Base-by-base conservation (phyloP, 176 grass and related monocot species). In the Cenchrus americanus region DNA sequence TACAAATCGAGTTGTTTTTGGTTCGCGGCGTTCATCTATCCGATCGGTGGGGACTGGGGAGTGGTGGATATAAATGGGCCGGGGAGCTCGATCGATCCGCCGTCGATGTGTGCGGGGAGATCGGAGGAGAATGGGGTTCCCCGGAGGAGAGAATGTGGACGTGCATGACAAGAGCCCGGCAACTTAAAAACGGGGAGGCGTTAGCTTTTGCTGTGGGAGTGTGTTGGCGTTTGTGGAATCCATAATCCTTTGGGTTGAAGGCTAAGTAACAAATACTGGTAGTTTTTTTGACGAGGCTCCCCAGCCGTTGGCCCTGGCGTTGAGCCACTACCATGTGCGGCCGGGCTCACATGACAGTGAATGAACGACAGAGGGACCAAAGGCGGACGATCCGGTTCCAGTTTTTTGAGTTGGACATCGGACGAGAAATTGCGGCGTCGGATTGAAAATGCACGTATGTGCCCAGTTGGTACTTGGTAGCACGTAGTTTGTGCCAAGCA, bases 231-330 rank as follows among this genome's bases (percentile, higher is more conserved):
- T 69, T 71, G 60, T 73, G 18, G 6, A 62, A 24, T 17, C 22
- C 60, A 2, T 69, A 73, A 87, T 75, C 61, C 94, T 97, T 97
- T 84, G 79, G 84, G 82, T 86, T 94, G 24, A 97, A 97, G 94
- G 73, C 87, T 86, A 94, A 88, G 91, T 78, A 61, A 91, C 21
- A 58, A 80, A 72, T 72, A 50, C 43, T 14, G 6, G 23, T 17
- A 51, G n/a, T 73, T 42, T 58, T 80, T 61, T 30, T 30, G 83
- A 91, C n/a, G n/a, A n/a, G n/a, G n/a, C n/a, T n/a, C n/a, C n/a
- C n/a, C n/a, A n/a, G n/a, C n/a, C n/a, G n/a, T n/a, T n/a, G n/a
- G n/a, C n/a, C n/a, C n/a, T n/a, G n/a, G n/a, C n/a, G n/a, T n/a
- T n/a, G n/a, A n/a, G n/a, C n/a, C n/a, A n/a, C n/a, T n/a, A n/a